These are phyloP conservation scores for Cladosporium sp. DNA, from an alignment of 2,329 filamentous ascomycete genomes.

Conservation along the genomic window DNA sequence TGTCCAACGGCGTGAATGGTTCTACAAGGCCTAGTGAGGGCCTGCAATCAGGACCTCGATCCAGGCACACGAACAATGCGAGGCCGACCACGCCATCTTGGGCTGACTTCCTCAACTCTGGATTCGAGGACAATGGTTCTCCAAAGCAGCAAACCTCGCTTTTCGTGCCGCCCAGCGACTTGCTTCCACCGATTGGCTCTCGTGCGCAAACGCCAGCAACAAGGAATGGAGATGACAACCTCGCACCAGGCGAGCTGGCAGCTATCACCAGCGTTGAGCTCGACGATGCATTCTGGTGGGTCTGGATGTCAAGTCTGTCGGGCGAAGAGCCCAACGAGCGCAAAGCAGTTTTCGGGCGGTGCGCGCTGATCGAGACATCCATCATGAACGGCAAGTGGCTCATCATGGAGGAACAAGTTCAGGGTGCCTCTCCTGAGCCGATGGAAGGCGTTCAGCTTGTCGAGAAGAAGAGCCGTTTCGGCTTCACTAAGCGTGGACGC, in stretches of 20 bases:
- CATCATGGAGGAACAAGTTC: constrained; percentile 92
- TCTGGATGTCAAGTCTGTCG: constrained; percentile 96
- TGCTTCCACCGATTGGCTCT: constrained; percentile 76
- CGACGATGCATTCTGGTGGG: constrained; percentile 99
- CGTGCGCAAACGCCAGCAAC: constrained; percentile 61
- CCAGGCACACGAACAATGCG: constrained; percentile 61
- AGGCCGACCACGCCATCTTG: constrained; percentile 94
- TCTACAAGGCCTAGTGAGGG: constrained; percentile 36
- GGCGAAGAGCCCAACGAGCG: constrained; percentile 79
- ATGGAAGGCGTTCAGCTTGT: constrained; percentile 84
- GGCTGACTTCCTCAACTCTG: constrained; percentile 94
- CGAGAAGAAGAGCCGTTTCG: constrained; percentile 81
- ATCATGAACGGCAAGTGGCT: constrained; percentile 83
- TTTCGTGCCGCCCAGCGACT: constrained; percentile 84
- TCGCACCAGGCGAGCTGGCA: constrained; percentile 90
- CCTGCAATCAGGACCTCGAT: constrained; percentile 62
- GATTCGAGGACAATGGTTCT: constrained; percentile 75
- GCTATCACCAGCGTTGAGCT: constrained; percentile 82
- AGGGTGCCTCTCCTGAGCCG: constrained; percentile 81
- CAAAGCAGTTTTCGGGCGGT: constrained; percentile 91
- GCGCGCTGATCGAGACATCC: constrained; percentile 82
- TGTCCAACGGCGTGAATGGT: constrained; percentile 19
- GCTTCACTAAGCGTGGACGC: constrained; percentile 68
- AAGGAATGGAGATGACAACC: constrained; percentile 54
- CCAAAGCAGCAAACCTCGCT: constrained; percentile 49